These are phyloP conservation scores for Pholiota conissans DNA, from an alignment of 768 basidiomycete species.

Conservation along the genomic window DNA sequence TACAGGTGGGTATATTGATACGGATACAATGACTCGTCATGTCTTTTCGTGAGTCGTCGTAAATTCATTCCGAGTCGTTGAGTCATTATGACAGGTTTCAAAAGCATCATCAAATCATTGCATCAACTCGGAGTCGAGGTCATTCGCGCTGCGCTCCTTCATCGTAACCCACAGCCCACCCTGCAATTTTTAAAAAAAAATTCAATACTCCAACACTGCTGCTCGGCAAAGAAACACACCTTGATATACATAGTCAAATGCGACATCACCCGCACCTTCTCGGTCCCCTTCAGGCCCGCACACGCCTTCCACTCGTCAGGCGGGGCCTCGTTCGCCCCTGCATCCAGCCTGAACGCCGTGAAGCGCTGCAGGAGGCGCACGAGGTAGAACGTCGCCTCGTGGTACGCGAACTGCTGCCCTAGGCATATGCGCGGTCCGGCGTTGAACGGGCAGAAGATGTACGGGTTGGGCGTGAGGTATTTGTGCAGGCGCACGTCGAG, in stretches of 20 bases:
- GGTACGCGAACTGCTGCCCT: constrained; percentile 60
- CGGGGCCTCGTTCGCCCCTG: constrained; percentile 10
- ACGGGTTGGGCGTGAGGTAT: constrained; percentile 58
- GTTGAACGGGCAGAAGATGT: constrained; percentile 71
- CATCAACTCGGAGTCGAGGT: background rate
- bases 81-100: background rate
- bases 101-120: background rate
- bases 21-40: background rate
- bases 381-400: constrained; percentile 61
- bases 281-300: constrained; percentile 31
- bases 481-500: constrained; percentile 55
- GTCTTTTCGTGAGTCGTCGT: background rate
- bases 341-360: constrained; percentile 23
- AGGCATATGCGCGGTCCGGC: constrained; percentile 68
- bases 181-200: constrained; percentile 23
- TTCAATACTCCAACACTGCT: background rate
- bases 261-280: constrained; percentile 38
- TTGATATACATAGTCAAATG: constrained; percentile 45
- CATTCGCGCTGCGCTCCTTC: constrained; percentile 14
- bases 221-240: constrained; percentile 24
- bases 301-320: constrained; percentile 25
- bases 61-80: background rate
- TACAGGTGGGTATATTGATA: background rate
- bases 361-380: constrained; percentile 52
- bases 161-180: constrained; percentile 47